phyloP scores from a whole-genome alignment of 352 stramenopile genomes.

The Saprolegnia diclina region DNA sequence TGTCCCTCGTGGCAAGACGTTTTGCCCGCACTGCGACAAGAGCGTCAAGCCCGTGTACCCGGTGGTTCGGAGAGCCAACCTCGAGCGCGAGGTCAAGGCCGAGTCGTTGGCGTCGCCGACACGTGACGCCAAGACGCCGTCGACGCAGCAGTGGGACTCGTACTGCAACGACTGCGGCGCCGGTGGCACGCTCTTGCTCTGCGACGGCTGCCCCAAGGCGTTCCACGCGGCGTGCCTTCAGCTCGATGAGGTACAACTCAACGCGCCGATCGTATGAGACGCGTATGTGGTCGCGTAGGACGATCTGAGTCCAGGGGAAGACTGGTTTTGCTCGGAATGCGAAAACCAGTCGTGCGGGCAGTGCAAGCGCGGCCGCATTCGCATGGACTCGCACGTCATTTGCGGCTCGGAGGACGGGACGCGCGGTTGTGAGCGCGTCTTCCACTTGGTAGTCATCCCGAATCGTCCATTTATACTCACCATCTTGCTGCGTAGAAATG shows the following conservation, averaged over 20 bases:
- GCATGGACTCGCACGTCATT: slow-evolving; percentile 86
- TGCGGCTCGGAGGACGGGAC: slow-evolving; percentile 83
- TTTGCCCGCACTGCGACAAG: slow-evolving; percentile 71
- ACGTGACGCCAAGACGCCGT: slow-evolving; percentile 32
- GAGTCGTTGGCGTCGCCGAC: background rate
- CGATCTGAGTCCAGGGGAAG: slow-evolving; percentile 39
- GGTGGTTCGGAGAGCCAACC: slow-evolving; percentile 28
- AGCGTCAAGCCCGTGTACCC: slow-evolving; percentile 63
- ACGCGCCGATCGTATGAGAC: background rate
- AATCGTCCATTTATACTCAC: slow-evolving; percentile 4
- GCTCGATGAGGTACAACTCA: slow-evolving; percentile 35
- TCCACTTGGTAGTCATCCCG: slow-evolving; percentile 67
- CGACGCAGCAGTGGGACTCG: slow-evolving; percentile 79
- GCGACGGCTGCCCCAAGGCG: slow-evolving; percentile 85
- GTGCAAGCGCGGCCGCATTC: slow-evolving; percentile 85
- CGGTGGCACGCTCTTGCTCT: slow-evolving; percentile 85
- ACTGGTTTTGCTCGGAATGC: slow-evolving; percentile 88
- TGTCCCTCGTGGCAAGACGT: slow-evolving; percentile 78
- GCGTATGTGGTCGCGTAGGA: slow-evolving; percentile 1
- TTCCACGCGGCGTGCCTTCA: slow-evolving; percentile 88
- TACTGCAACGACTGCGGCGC: slow-evolving; percentile 84
- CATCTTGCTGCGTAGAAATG: slow-evolving; percentile 62
- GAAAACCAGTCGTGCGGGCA: slow-evolving; percentile 69
- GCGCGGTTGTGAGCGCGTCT: slow-evolving; percentile 80
- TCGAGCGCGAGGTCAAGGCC: background rate